Percentiles rank a stretch among this genome's conserved stretches.
Conservation (phyloP, 768 basidiomycete genomes). For the Naganishia vaughanmartiniae region DNA sequence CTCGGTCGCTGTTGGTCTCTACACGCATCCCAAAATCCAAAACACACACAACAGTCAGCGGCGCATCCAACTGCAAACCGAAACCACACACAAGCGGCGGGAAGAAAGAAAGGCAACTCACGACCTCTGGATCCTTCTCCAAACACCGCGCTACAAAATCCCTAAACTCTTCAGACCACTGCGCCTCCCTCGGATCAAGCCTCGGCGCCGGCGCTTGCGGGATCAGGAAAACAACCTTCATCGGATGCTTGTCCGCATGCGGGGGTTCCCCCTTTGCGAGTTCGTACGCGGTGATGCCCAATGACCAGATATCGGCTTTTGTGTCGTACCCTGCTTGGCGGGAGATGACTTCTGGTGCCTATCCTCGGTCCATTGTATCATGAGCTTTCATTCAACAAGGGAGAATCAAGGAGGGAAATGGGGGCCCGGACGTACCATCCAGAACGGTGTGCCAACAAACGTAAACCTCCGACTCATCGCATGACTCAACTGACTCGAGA, state of each 20-base stretch:
- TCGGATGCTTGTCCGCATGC: constrained; percentile 83
- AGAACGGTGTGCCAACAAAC: constrained; percentile 67
- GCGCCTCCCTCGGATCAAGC: constrained; percentile 81
- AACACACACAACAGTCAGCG: neutral
- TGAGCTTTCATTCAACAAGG: neutral
- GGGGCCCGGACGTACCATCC: constrained; percentile 35
- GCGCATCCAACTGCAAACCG: neutral
- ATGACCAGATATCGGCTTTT: constrained; percentile 95
- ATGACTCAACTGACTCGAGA: constrained; percentile 87
- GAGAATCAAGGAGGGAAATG: neutral
- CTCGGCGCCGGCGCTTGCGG: constrained; percentile 92
- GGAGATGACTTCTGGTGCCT: constrained; percentile 89
- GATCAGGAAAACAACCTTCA: constrained; percentile 96
- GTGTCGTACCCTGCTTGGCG: constrained; percentile 93
- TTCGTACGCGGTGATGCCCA: constrained; percentile 97
- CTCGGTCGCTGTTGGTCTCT: constrained; percentile 89
- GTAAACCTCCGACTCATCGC: constrained; percentile 85
- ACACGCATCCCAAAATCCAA: neutral
- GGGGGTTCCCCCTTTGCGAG: constrained; percentile 98
- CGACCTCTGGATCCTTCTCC: constrained; percentile 75
- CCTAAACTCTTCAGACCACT: constrained; percentile 81
- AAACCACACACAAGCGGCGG: too few relatives aligned
- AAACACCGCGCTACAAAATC: constrained; percentile 87
- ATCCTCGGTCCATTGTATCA: constrained; percentile 17
- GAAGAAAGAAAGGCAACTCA: constrained; percentile 20